phyloP scores from a whole-genome alignment of 371 early-diverging fungal genomes.

The Mortierella sp. region DNA sequence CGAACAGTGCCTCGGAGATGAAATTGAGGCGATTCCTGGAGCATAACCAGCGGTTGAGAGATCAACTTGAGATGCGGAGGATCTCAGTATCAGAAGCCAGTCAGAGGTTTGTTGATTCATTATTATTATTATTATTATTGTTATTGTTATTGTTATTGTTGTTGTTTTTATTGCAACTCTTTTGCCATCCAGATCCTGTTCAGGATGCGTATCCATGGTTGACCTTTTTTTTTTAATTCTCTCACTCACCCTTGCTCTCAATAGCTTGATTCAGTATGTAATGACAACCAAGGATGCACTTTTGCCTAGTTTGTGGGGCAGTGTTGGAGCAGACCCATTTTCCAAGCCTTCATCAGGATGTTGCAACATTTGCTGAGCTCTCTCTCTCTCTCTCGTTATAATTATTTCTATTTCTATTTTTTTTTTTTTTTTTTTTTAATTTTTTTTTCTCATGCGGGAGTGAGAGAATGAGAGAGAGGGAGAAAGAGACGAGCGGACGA shows the following conservation, averaged over 20 bases:
- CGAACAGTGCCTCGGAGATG: constrained; percentile 63
- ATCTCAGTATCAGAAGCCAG: constrained; percentile 85
- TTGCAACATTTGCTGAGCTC: constrained; percentile 22
- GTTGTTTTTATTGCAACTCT: background rate
- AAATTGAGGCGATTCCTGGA: constrained; percentile 82
- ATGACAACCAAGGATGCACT: constrained; percentile 74
- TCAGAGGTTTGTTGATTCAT: constrained; percentile 62
- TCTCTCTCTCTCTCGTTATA: background rate
- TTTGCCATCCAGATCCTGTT: background rate
- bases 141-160: background rate
- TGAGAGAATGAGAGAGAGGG: background rate
- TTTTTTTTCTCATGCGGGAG: constrained; percentile 6
- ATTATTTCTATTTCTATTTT: background rate
- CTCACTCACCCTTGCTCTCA: constrained; percentile 4
- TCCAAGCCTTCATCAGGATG: constrained; percentile 31
- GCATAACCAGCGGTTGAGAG: constrained; percentile 76
- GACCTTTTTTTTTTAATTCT: background rate
- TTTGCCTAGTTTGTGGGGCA: constrained; percentile 85
- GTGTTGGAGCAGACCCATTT: constrained; percentile 31
- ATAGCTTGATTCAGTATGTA: constrained; percentile 64
- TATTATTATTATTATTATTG: too few species aligned
- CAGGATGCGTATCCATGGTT: background rate
- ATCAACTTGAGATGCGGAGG: constrained; percentile 81
- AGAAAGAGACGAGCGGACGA: too few species aligned
- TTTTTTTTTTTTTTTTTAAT: background rate